These are phyloP conservation scores for Podaxis mareebaensis DNA, from an alignment of 768 basidiomycete genomes.

Conservation along the genomic window DNA sequence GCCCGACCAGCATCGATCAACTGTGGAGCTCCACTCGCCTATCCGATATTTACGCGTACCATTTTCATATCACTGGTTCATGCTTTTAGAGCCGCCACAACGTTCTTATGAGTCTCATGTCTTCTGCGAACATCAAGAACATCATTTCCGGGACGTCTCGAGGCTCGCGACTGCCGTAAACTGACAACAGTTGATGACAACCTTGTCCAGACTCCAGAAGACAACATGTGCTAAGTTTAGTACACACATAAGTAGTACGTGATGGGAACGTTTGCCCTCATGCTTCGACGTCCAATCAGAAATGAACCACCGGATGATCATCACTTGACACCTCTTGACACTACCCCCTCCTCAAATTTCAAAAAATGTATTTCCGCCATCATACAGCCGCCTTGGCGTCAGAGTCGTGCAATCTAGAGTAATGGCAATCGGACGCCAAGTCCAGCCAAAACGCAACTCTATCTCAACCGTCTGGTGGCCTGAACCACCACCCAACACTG, in stretches of 20 bases:
- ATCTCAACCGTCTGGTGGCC: too few relatives aligned
- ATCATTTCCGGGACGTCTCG: neutral
- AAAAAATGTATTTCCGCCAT: too few relatives aligned
- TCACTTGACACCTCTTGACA: too few relatives aligned
- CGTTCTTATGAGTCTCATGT: neutral
- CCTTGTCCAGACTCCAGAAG: neutral
- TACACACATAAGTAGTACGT: neutral
- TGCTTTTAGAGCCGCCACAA: neutral
- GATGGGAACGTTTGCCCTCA: neutral
- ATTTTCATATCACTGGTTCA: neutral
- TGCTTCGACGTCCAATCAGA: neutral
- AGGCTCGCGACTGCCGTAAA: slow-evolving; percentile 9
- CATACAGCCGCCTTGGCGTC: too few relatives aligned
- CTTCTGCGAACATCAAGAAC: neutral
- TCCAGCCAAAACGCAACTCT: too few relatives aligned
- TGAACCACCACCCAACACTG: too few relatives aligned
- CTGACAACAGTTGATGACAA: neutral
- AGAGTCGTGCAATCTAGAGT: too few relatives aligned
- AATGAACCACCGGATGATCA: neutral
- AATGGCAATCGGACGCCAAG: too few relatives aligned
- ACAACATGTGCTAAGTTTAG: neutral
- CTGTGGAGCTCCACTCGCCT: neutral
- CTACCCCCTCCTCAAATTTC: too few relatives aligned
- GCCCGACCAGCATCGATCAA: neutral
- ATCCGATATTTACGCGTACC: neutral